These are phyloP conservation scores for Cytospora schulzeri DNA, from an alignment of 2,329 filamentous ascomycete species.

Conservation along the genomic window DNA sequence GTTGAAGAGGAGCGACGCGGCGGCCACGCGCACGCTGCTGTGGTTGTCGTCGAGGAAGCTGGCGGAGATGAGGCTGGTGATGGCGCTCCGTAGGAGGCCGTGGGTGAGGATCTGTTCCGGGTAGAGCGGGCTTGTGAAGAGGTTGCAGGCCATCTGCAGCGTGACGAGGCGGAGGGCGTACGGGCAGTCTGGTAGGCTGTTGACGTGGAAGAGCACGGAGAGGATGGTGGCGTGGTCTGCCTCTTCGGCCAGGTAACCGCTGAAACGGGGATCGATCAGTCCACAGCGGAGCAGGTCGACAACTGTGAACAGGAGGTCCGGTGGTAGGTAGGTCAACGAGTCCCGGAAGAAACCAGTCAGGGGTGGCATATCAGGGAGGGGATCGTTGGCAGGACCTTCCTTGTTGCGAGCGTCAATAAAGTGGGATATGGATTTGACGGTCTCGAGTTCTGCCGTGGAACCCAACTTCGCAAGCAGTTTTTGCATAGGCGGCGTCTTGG, in stretches of 20 bases:
- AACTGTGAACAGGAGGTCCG: slow-evolving; percentile 73
- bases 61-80: slow-evolving; percentile 72
- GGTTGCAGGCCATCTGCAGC: slow-evolving; percentile 80
- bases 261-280: slow-evolving; percentile 75
- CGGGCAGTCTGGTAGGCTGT: slow-evolving; percentile 59
- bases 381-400: slow-evolving; percentile 63
- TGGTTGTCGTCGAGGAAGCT: slow-evolving; percentile 79
- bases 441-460: slow-evolving; percentile 54
- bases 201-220: slow-evolving; percentile 63
- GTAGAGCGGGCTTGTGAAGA: slow-evolving; percentile 77
- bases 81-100: slow-evolving; percentile 52
- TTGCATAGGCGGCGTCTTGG: slow-evolving; percentile 77
- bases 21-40: slow-evolving; percentile 75
- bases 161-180: slow-evolving; percentile 84
- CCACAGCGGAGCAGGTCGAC: slow-evolving; percentile 84
- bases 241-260: slow-evolving; percentile 82
- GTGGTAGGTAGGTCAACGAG: slow-evolving; percentile 57
- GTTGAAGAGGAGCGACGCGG: slow-evolving; percentile 83
- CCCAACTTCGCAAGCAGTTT: slow-evolving; percentile 84
- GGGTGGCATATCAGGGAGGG: slow-evolving; percentile 69
- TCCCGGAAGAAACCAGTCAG: slow-evolving; percentile 65
- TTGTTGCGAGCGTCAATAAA: slow-evolving; percentile 69
- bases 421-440: slow-evolving; percentile 64
- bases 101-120: slow-evolving; percentile 62
- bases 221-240: slow-evolving; percentile 62